These are phyloP conservation scores for Microdochium trichocladiopsis DNA, from an alignment of 2,329 filamentous ascomycete genomes.

Conservation along the genomic window DNA sequence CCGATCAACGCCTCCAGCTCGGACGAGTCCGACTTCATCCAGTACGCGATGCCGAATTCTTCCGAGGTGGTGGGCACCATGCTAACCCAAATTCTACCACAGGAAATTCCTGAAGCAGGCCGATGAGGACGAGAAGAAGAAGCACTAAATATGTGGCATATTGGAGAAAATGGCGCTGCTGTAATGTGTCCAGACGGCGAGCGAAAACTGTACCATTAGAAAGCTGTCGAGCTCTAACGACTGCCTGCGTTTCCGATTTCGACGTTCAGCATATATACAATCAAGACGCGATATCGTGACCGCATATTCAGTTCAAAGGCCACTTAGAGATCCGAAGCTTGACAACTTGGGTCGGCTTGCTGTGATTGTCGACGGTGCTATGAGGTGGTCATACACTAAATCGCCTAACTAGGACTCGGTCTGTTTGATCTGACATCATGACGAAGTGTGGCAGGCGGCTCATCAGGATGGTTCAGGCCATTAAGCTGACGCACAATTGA, in stretches of 20 bases:
- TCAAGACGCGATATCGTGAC: too few species aligned
- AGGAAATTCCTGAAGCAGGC: constrained; percentile 41
- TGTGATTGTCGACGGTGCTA: too few species aligned
- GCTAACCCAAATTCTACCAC: constrained; percentile 7
- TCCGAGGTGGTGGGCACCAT: constrained; percentile 7
- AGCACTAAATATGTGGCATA: constrained; percentile 25
- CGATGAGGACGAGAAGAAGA: constrained; percentile 31
- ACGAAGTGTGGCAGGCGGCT: too few species aligned
- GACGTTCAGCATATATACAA: background rate
- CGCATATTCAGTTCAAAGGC: too few species aligned
- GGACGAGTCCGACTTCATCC: constrained; percentile 60
- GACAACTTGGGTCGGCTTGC: too few species aligned
- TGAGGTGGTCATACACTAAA: too few species aligned
- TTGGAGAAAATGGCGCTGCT: constrained; percentile 2
- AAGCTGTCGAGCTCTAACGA: background rate
- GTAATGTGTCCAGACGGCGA: constrained; percentile 4
- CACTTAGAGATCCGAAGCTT: too few species aligned
- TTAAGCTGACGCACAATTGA: too few species aligned
- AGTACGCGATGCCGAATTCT: constrained; percentile 34
- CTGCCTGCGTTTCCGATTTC: background rate
- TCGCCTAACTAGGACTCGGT: too few species aligned
- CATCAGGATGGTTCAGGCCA: too few species aligned
- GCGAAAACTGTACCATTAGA: constrained; percentile 18
- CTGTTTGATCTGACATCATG: too few species aligned
- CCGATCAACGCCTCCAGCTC: constrained; percentile 56